Base-by-base conservation (phyloP, 176 grass and related monocot species). In the Carex parvula region DNA sequence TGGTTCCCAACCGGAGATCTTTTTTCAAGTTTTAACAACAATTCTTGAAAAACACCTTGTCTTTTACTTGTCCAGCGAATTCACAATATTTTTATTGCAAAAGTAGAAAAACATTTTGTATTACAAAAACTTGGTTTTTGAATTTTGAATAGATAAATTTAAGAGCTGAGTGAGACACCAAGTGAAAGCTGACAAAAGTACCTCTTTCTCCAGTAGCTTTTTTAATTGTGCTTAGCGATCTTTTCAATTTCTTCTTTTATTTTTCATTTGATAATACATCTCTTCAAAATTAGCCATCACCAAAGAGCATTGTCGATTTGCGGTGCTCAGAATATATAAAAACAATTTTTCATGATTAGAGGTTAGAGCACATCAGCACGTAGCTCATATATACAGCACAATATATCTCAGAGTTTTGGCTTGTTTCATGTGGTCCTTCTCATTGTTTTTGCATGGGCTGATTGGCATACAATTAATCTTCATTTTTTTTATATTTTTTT, bases 151-250 rank as follows among this genome's bases (percentile, higher is more conserved):
- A 44, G 44, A 39, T 8, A 71, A 71, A 20, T 70, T 44, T 44
- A 71, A 71, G 8, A 21, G 17, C 37, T 11, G 12, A 71, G 18
- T 46, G 8, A 71, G 35, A 71, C 39, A 21, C 39, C 20, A 71
- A 71, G 68, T 71, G 17, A 22, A 71, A 42, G 68, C 68, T 71
- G 68, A 71, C 68, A 71, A n/a, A 46, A 71, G 68, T 71, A 17
- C 44, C 68, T 71, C 37, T 39, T 44, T 17, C 17, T 71, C 17
- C 39, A 41, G 68, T 42, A 44, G 37, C 68, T 70, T 71, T 70
- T 71, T 71, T 21, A 44, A 6, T 13, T 71, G 68, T 48, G 68
- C 18, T 39, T 39, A 39, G 37, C 0, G 4, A 39, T 39, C 37
- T 39, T 39, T 6, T 39, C 37, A 39, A 39, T 39, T 4, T 39